Conservation (phyloP, 805 yeast genomes). For the Yamadazyma philogaea region DNA sequence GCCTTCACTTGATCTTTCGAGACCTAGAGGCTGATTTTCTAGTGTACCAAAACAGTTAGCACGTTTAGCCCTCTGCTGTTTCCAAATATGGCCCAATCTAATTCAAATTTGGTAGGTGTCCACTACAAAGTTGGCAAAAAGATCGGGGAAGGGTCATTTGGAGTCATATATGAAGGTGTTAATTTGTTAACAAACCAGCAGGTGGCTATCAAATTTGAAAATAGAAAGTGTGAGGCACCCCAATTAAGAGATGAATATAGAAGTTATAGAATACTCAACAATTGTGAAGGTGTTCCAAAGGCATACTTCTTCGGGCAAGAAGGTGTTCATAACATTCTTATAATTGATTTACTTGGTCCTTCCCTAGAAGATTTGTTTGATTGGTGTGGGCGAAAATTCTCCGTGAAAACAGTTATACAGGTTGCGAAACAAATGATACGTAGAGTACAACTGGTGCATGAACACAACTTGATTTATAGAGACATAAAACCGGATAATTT, state of each 20-base stretch:
- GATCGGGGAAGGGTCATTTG: constrained; percentile 86
- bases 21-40: not conserved
- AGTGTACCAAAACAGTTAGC: not conserved
- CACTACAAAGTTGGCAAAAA: constrained; percentile 81
- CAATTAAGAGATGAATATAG: constrained; percentile 89
- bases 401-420: constrained; percentile 68
- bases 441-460: constrained; percentile 69
- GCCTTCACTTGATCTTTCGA: not conserved
- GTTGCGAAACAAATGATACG: constrained; percentile 76
- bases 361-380: constrained; percentile 80
- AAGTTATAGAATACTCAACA: constrained; percentile 69
- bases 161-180: constrained; percentile 78
- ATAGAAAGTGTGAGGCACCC: constrained; percentile 91
- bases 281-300: constrained; percentile 72
- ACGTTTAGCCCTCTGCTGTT: not conserved
- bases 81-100: constrained; percentile 6
- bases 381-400: constrained; percentile 80
- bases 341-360: constrained; percentile 76
- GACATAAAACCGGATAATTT: constrained; percentile 86
- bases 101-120: constrained; percentile 43
- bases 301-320: constrained; percentile 85
- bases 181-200: constrained; percentile 61
- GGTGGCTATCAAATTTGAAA: constrained; percentile 77
- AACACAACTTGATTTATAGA: constrained; percentile 71
- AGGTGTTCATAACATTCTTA: constrained; percentile 74